Evolutionary conservation across 495 filamentous ascomycete genomes (phyloP).

Genomic region (Barbatosphaeria neglecta): DNA sequence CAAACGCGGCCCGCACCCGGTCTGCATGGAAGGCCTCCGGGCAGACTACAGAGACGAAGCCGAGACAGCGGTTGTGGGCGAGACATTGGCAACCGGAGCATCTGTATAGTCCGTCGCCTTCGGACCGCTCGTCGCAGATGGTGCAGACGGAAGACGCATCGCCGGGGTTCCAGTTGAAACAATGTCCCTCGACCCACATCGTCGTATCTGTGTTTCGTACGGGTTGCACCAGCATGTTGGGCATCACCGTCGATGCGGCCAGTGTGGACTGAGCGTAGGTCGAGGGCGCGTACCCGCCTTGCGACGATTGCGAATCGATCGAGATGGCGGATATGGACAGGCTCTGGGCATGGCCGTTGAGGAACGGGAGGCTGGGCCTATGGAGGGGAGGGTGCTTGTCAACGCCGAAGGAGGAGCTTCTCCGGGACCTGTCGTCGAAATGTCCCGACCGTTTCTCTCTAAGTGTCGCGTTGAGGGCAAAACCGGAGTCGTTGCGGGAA

Average conservation of each 20-base stretch:
- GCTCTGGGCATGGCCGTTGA: slow-evolving; percentile 65
- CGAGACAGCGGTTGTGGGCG: slow-evolving; percentile 72
- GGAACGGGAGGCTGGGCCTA: slow-evolving; percentile 75
- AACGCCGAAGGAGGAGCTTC: slow-evolving; percentile 84
- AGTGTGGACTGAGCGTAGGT: slow-evolving; percentile 93
- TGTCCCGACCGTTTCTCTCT: slow-evolving; percentile 92
- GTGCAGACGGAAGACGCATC: slow-evolving; percentile 64
- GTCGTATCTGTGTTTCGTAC: slow-evolving; percentile 77
- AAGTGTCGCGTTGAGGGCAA: slow-evolving; percentile 70
- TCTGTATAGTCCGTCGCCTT: slow-evolving; percentile 74
- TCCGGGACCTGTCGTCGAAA: slow-evolving; percentile 71
- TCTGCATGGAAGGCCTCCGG: slow-evolving; percentile 83
- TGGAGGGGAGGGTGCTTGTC: slow-evolving; percentile 56
- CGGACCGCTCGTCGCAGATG: slow-evolving; percentile 79
- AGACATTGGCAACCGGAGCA: slow-evolving; percentile 68
- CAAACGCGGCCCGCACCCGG: slow-evolving; percentile 84
- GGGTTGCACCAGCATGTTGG: slow-evolving; percentile 73
- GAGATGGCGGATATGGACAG: slow-evolving; percentile 75
- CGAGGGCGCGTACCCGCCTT: slow-evolving; percentile 78
- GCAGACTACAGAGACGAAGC: slow-evolving; percentile 74
- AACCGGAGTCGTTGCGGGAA: slow-evolving; percentile 84
- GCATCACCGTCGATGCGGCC: slow-evolving; percentile 97
- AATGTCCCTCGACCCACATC: slow-evolving; percentile 91
- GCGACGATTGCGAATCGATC: slow-evolving; percentile 60
- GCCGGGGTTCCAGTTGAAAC: slow-evolving; percentile 58